Conservation (phyloP, 306 rosid genomes). For the Benincasa hispida region DNA sequence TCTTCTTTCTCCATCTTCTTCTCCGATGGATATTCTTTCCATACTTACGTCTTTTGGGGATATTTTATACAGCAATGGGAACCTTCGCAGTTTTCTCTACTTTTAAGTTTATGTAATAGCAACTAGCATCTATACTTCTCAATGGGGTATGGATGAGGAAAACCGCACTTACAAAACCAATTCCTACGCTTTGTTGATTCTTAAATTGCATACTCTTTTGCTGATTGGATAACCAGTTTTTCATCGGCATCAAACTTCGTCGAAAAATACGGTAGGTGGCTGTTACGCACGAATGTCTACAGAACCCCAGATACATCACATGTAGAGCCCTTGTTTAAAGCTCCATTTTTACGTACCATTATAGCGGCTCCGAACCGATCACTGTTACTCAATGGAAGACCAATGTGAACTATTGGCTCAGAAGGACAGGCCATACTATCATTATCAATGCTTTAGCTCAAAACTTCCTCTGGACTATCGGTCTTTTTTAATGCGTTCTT, state of each 20-base stretch:
- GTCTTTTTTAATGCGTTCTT: no score
- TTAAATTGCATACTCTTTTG: background rate
- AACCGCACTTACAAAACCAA: background rate
- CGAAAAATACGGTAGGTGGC: background rate
- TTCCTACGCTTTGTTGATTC: background rate
- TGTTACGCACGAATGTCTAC: background rate
- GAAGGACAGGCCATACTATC: no score
- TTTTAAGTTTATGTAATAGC: background rate
- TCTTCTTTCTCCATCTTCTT: no score
- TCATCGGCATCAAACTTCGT: background rate
- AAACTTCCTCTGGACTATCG: no score
- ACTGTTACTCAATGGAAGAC: background rate
- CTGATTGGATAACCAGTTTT: background rate
- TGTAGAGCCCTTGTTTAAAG: background rate
- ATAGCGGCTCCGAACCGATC: background rate
- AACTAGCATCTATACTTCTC: background rate
- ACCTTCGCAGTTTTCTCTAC: background rate
- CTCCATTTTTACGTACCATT: background rate
- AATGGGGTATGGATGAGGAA: background rate
- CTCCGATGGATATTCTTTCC: background rate
- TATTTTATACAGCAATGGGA: background rate
- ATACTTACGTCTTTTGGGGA: background rate
- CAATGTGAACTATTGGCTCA: background rate
- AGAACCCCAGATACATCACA: background rate
- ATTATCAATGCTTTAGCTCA: background rate